phyloP scores from a whole-genome alignment of 768 basidiomycete species.

The Cytidiella melzeri region DNA sequence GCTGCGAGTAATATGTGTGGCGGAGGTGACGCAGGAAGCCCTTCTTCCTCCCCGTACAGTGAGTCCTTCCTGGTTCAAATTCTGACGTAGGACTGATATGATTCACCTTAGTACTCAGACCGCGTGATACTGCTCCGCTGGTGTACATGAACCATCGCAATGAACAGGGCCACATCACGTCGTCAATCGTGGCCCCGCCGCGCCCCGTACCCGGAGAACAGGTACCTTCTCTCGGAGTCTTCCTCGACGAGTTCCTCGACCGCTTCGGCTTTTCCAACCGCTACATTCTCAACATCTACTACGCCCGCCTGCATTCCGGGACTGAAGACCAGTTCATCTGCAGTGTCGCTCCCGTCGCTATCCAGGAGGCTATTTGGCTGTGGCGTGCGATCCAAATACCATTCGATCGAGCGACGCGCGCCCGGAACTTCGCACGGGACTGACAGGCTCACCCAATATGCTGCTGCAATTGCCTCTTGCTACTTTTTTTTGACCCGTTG shows the following conservation, averaged over 20 bases:
- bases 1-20: too few relatives aligned
- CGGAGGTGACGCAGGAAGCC: too few relatives aligned
- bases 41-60: too few relatives aligned
- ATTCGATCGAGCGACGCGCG: not conserved
- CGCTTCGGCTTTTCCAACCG: not conserved
- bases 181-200: not conserved
- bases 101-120: too few relatives aligned
- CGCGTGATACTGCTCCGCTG: not conserved
- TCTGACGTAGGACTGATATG: too few relatives aligned
- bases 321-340: not conserved
- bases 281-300: not conserved
- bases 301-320: not conserved
- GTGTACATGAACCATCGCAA: not conserved
- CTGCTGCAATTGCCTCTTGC: not conserved
- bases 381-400: not conserved
- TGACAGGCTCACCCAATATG: too few relatives aligned
- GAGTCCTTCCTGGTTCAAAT: too few relatives aligned
- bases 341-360: not conserved
- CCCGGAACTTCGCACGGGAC: not conserved
- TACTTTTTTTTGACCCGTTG: not conserved
- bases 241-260: not conserved
- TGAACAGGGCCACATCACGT: not conserved
- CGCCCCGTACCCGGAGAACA: not conserved
- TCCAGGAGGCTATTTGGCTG: not conserved
- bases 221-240: not conserved